These are phyloP conservation scores for Cicer pinnatifidum DNA, from an alignment of 306 rosid species.

Conservation along the genomic window DNA sequence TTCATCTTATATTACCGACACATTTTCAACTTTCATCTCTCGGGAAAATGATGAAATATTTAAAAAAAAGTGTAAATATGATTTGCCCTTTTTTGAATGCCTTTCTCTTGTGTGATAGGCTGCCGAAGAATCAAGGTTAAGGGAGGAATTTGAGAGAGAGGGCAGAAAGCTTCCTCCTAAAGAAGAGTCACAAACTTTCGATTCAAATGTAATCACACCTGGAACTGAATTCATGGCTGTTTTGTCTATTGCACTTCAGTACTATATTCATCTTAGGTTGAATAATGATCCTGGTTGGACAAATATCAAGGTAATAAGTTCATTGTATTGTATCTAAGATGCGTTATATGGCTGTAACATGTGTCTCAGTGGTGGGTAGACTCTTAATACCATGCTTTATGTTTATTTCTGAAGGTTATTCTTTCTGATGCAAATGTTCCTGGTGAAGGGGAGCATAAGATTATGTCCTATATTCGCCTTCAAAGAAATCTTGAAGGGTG, in stretches of 20 bases:
- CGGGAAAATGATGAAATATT: neutral
- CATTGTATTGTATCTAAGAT: neutral
- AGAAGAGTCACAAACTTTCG: slow-evolving; percentile 66
- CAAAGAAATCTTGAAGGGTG: slow-evolving; percentile 92
- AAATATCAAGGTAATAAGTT: slow-evolving; percentile 70
- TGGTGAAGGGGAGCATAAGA: slow-evolving; percentile 98
- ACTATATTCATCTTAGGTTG: slow-evolving; percentile 91
- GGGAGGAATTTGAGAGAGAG: slow-evolving; percentile 92
- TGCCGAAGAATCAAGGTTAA: slow-evolving; percentile 81
- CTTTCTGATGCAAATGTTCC: slow-evolving; percentile 99
- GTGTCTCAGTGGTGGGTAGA: slow-evolving; percentile 7
- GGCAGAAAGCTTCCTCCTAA: slow-evolving; percentile 97
- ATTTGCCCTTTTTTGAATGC: neutral
- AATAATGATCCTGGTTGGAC: slow-evolving; percentile 99
- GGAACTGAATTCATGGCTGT: slow-evolving; percentile 98
- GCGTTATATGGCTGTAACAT: neutral
- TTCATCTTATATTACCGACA: slow-evolving; percentile 13
- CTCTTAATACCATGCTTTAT: slow-evolving; percentile 24
- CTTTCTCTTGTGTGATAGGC: slow-evolving; percentile 59
- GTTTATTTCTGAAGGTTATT: slow-evolving; percentile 66
- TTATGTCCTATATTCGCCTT: slow-evolving; percentile 95
- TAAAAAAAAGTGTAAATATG: slow-evolving; percentile 1
- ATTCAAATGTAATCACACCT: slow-evolving; percentile 96
- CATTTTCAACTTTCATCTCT: neutral
- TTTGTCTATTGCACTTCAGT: slow-evolving; percentile 87